Conservation (phyloP, 768 basidiomycete genomes). For the Psilocybe sp. region DNA sequence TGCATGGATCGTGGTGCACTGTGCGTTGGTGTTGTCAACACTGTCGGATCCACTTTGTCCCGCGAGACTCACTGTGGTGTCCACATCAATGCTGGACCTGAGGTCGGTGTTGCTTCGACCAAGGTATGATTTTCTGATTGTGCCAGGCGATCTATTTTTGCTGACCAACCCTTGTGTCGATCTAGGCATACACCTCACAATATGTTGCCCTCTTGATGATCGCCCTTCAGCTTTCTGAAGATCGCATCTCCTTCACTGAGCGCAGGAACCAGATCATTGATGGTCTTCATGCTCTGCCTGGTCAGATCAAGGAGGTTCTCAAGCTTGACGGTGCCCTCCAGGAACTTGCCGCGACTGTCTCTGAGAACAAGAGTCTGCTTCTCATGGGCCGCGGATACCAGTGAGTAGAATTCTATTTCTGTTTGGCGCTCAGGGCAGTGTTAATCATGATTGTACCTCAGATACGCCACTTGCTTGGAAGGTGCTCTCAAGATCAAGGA, state of each 20-base stretch:
- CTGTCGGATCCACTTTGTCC: constrained; percentile 95
- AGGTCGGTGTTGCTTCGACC: constrained; percentile 98
- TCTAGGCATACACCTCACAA: constrained; percentile 94
- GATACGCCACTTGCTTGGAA: constrained; percentile 95
- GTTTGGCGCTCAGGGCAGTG: not conserved
- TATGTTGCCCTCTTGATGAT: constrained; percentile 98
- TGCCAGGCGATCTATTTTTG: not conserved
- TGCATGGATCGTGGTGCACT: constrained; percentile 96
- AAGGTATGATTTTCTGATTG: constrained; percentile 61
- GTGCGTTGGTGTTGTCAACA: constrained; percentile 97
- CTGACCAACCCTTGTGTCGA: not conserved
- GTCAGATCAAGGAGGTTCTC: constrained; percentile 85
- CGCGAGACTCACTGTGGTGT: constrained; percentile 99
- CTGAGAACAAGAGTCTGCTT: constrained; percentile 82
- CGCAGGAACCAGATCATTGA: constrained; percentile 93
- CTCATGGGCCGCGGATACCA: constrained; percentile 99
- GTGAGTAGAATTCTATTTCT: constrained; percentile 37
- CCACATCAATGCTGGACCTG: constrained; percentile 98
- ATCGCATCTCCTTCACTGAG: constrained; percentile 88
- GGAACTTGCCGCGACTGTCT: constrained; percentile 77
- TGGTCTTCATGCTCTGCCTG: constrained; percentile 87
- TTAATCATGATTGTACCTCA: constrained; percentile 18
- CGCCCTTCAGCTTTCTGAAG: constrained; percentile 97
- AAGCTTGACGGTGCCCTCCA: constrained; percentile 74
- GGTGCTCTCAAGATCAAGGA: constrained; percentile 99